Evolutionary conservation across 805 yeast species (phyloP).

Genomic region (Grigorovia jiainica): DNA sequence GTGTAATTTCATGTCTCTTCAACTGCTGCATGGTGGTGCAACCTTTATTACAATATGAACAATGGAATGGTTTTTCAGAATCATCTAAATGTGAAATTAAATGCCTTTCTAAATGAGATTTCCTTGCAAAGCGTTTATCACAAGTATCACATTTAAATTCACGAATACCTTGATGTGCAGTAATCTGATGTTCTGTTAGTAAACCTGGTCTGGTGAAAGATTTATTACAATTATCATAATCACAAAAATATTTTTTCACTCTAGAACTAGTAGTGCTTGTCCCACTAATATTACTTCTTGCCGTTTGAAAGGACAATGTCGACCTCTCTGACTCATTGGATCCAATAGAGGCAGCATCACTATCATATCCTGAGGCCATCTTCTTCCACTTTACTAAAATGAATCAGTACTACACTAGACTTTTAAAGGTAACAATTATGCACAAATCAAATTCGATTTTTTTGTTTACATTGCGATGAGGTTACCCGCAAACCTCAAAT

Average conservation of each 20-base stretch:
- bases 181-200: conserved; percentile 68
- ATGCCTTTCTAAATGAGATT: conserved; percentile 76
- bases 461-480: no score
- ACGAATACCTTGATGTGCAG: conserved; percentile 62
- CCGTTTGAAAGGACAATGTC: not conserved
- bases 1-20: conserved; percentile 74
- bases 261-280: conserved; percentile 21
- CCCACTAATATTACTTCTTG: not conserved
- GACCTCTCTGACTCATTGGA: not conserved
- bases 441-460: no score
- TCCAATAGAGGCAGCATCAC: not conserved
- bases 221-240: conserved; percentile 57
- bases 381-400: no score
- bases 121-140: conserved; percentile 55
- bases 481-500: not conserved
- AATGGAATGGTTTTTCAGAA: conserved; percentile 58
- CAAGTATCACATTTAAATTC: conserved; percentile 69
- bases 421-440: no score
- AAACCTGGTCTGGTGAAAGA: conserved; percentile 74
- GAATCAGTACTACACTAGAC: no score
- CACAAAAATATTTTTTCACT: conserved; percentile 56
- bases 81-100: conserved; percentile 45
- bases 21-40: conserved; percentile 73
- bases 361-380: not conserved
- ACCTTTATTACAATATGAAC: conserved; percentile 74